These are phyloP conservation scores for Xylaria acuta DNA, from an alignment of 495 filamentous ascomycete genomes.

Conservation along the genomic window DNA sequence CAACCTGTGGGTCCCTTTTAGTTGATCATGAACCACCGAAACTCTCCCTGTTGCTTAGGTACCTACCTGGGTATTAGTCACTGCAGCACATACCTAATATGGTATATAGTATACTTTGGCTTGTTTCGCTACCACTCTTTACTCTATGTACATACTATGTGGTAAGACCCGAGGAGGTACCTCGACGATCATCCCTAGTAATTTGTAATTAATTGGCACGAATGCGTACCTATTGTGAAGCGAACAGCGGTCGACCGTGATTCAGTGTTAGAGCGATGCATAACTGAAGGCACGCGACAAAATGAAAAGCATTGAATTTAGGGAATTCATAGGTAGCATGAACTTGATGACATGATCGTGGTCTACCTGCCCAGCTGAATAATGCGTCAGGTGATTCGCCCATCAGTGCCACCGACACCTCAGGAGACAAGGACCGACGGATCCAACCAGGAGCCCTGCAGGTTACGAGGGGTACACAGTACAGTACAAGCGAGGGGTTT, in stretches of 20 bases:
- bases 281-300: not conserved
- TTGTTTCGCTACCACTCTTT: not conserved
- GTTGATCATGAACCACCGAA: not conserved
- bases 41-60: too few species aligned
- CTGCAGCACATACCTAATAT: not conserved
- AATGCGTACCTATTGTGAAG: not conserved
- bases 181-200: too few species aligned
- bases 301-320: not conserved
- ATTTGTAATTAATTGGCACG: not conserved
- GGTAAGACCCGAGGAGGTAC: too few species aligned
- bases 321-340: not conserved
- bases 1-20: constrained; percentile 1
- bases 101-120: not conserved
- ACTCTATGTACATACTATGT: too few species aligned
- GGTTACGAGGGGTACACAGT: not conserved
- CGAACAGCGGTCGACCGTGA: not conserved
- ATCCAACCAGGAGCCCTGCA: constrained; percentile 6
- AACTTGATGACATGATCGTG: not conserved
- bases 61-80: not conserved
- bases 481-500: not conserved
- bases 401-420: not conserved
- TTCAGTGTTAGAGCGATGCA: not conserved
- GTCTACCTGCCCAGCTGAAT: not conserved
- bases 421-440: constrained; percentile 7
- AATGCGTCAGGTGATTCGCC: constrained; percentile 8